phyloP scores from a whole-genome alignment of 768 basidiomycete genomes.

The Hypsizygus marmoreus region DNA sequence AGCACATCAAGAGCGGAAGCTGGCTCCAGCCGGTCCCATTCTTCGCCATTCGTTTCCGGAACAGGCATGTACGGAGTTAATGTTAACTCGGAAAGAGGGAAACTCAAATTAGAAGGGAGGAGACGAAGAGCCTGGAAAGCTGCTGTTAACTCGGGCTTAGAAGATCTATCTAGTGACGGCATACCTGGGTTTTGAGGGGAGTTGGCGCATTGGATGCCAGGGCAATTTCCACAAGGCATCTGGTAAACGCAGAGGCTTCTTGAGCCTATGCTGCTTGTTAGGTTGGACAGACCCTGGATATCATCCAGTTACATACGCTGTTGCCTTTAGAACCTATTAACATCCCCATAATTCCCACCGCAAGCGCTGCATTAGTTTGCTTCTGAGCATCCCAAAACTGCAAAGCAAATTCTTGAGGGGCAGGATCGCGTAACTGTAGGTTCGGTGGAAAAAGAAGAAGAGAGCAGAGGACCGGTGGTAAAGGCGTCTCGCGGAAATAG shows the following conservation, averaged over 20 bases:
- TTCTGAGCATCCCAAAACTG: constrained; percentile 98
- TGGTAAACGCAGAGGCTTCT: constrained; percentile 59
- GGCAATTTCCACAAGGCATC: constrained; percentile 85
- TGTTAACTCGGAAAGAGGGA: constrained; percentile 66
- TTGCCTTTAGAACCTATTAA: constrained; percentile 74
- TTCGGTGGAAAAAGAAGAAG: constrained; percentile 72
- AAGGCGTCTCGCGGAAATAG: constrained; percentile 89
- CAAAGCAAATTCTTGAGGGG: constrained; percentile 89
- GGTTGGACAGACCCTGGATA: constrained; percentile 2
- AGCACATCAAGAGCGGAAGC: constrained; percentile 82
- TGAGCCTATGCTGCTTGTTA: constrained; percentile 41
- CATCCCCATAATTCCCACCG: constrained; percentile 84
- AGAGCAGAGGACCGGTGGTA: constrained; percentile 67
- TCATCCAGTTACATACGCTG: constrained; percentile 44
- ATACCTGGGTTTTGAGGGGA: constrained; percentile 81
- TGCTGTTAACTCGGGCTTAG: constrained; percentile 16
- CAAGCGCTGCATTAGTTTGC: constrained; percentile 72
- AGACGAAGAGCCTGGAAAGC: constrained; percentile 44
- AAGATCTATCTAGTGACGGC: constrained; percentile 5
- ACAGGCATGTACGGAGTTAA: constrained; percentile 76
- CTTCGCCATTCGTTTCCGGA: constrained; percentile 84
- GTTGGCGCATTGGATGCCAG: constrained; percentile 95
- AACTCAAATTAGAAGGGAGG: constrained; percentile 50
- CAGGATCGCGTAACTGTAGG: constrained; percentile 53
- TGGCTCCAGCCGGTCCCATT: constrained; percentile 86